Base-by-base conservation (phyloP, 495 filamentous ascomycete genomes). In the Aspergillus steynii region DNA sequence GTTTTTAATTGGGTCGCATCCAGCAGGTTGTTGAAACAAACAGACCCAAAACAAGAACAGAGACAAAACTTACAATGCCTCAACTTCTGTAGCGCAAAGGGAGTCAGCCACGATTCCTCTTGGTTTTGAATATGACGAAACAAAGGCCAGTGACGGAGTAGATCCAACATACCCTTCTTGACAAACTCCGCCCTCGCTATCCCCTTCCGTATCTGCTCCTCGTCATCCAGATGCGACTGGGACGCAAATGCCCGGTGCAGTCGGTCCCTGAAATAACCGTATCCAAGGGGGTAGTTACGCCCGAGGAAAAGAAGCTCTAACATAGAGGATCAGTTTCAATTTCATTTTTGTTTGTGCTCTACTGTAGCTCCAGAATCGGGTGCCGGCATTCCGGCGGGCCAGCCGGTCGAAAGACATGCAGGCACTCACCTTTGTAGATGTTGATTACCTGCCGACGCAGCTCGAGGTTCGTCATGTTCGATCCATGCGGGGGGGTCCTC, bases 251-350 rank as follows among this genome's bases (percentile, higher is more conserved):
- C 95, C 50, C 85, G 82, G 75, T 96, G 94, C 12, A 97, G 79
- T 26, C 93, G 84, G 15, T 84, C 82, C 15, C 87, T 82, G 75
- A 96, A 99, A 73, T 91, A 98, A 46, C 82, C 74, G 69, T 90
- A 96, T 20, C 96, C 96, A 31, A 89, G 80, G 8, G 96, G 95
- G 71, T 98, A 98, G 45, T 93, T 88, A 29, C 86, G 84, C 51
- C 95, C 95, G 34, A 97, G 77, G 71, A 89, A 84, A 4, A 99
- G 83, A 26, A 97, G 85, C 63, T 96, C 92, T 95, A 62, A 28
- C 9, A 8, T 37, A 26, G 26, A 42, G 0, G 1, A 29, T 14
- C 26, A 29, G 46, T 29, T 10, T 20, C 14, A 4, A 28, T 29
- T 14, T 0, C 1, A 29, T 54, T 29, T 54, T 54, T 29, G 29